phyloP scores from a whole-genome alignment of 192 early-diverging fungal species.

The Chytriomyces sp. region DNA sequence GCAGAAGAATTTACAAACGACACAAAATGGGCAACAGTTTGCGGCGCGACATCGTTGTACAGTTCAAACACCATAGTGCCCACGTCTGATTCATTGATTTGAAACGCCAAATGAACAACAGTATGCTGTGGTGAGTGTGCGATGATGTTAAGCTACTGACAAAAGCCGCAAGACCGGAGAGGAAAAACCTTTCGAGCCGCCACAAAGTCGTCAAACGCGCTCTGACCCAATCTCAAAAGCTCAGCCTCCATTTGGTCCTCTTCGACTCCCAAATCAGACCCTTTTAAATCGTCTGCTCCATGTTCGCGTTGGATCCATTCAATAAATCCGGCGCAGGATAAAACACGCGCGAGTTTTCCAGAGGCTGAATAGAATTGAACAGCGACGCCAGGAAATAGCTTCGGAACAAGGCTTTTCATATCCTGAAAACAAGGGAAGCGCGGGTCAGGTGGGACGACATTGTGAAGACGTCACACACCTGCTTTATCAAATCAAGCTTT shows the following conservation, averaged over 20 bases:
- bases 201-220: constrained; percentile 8
- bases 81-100: not conserved
- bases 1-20: constrained; percentile 34
- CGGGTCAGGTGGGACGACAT: not conserved
- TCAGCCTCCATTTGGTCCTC: constrained; percentile 11
- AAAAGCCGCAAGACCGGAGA: not conserved
- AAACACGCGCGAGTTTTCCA: not conserved
- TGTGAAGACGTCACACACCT: not conserved
- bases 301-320: constrained; percentile 1
- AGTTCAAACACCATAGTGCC: constrained; percentile 33
- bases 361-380: not conserved
- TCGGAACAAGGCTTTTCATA: constrained; percentile 17
- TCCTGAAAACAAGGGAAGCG: constrained; percentile 8
- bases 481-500: constrained; percentile 21
- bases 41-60: constrained; percentile 43
- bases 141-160: not conserved
- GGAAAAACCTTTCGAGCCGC: constrained; percentile 1
- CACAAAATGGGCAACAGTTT: constrained; percentile 41
- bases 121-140: not conserved
- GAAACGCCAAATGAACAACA: constrained; percentile 8
- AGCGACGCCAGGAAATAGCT: constrained; percentile 18
- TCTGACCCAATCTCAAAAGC: constrained; percentile 1
- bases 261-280: constrained; percentile 13
- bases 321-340: not conserved
- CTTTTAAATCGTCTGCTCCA: constrained; percentile 1